phyloP scores from a whole-genome alignment of 345 rosid species.

The Sisymbrium irio region DNA sequence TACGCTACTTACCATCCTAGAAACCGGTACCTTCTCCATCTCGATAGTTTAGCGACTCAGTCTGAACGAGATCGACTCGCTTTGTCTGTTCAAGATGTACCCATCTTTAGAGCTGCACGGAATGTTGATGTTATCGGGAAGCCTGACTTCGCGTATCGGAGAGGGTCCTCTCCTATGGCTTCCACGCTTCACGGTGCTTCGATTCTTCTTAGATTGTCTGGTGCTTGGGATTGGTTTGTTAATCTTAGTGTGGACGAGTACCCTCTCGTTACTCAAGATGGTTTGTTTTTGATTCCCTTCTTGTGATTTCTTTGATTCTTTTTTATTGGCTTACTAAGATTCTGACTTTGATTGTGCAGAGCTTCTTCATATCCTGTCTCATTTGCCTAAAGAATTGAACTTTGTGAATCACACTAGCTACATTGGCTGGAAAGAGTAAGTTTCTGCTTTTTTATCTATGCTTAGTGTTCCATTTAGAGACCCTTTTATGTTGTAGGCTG shows the following conservation, averaged over 20 bases:
- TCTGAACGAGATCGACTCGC: constrained; percentile 74
- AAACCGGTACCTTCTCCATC: constrained; percentile 80
- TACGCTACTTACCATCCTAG: constrained; percentile 78
- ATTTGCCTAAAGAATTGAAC: constrained; percentile 76
- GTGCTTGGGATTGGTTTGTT: constrained; percentile 89
- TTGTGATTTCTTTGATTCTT: background rate
- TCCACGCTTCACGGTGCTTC: constrained; percentile 89
- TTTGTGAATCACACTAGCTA: constrained; percentile 80
- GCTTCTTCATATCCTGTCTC: constrained; percentile 88
- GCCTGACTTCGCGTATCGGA: constrained; percentile 68
- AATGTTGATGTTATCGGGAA: constrained; percentile 83
- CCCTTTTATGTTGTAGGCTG: background rate
- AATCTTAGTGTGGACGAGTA: constrained; percentile 69
- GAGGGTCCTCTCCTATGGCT: constrained; percentile 82
- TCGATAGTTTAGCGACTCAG: constrained; percentile 64
- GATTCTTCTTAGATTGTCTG: constrained; percentile 62
- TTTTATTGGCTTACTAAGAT: background rate
- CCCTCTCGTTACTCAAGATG: constrained; percentile 93
- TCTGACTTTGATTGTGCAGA: constrained; percentile 50
- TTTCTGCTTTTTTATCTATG: background rate
- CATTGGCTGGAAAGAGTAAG: constrained; percentile 98
- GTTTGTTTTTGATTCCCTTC: constrained; percentile 34
- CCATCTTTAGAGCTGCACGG: constrained; percentile 68
- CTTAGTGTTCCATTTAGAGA: background rate
- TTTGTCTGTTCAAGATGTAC: constrained; percentile 48